Conservation (phyloP, 2,329 filamentous ascomycete species). For the Waltergamsia citrina region DNA sequence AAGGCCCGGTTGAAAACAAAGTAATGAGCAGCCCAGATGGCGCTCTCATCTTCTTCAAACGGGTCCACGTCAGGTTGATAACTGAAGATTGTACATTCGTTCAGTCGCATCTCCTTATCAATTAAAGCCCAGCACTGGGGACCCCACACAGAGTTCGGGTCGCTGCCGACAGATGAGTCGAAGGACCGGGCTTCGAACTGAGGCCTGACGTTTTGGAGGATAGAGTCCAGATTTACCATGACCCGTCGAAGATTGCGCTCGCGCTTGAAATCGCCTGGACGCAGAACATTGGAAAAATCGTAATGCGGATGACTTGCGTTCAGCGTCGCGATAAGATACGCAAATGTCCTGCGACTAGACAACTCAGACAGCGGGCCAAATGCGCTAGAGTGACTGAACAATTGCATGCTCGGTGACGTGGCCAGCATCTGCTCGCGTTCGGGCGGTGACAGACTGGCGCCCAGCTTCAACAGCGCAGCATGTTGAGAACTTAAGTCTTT, state of each 20-base stretch:
- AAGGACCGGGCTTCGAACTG: constrained; percentile 17
- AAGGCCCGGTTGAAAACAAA: constrained; percentile 94
- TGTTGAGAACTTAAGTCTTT: constrained; percentile 85
- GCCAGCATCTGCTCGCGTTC: constrained; percentile 61
- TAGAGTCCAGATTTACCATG: constrained; percentile 81
- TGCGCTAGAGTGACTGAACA: constrained; percentile 73
- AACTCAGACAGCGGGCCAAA: constrained; percentile 87
- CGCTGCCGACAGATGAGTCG: constrained; percentile 32
- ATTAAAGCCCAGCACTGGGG: constrained; percentile 87
- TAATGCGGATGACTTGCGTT: constrained; percentile 90
- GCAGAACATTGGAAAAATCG: constrained; percentile 88
- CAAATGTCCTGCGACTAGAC: constrained; percentile 83
- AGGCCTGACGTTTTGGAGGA: constrained; percentile 77
- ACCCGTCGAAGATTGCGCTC: constrained; percentile 72
- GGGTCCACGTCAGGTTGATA: constrained; percentile 86
- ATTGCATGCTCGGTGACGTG: constrained; percentile 48
- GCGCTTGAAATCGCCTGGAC: constrained; percentile 81
- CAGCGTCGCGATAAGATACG: constrained; percentile 90
- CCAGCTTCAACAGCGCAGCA: constrained; percentile 76
- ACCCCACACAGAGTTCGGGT: constrained; percentile 62
- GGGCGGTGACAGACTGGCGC: constrained; percentile 78
- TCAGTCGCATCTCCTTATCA: constrained; percentile 88
- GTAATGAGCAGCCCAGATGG: constrained; percentile 92
- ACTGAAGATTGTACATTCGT: constrained; percentile 81
- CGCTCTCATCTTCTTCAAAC: constrained; percentile 83